A percentile compares a stretch with the other conserved stretches of the same genome.
These are phyloP conservation scores for Pezicula rhizophila DNA, from an alignment of 2,329 filamentous ascomycete species.

Conservation along the genomic window DNA sequence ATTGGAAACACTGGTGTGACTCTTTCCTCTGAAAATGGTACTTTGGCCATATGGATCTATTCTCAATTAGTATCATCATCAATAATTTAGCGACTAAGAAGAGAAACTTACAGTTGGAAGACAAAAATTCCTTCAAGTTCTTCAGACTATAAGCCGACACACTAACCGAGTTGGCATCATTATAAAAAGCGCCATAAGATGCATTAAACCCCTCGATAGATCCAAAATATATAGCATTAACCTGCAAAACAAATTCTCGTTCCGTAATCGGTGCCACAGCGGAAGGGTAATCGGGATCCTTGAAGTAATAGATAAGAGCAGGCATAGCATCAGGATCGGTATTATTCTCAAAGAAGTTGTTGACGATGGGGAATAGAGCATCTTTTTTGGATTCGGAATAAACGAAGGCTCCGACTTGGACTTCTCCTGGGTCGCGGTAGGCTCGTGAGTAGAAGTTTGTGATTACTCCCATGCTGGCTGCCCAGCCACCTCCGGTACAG, in stretches of 20 bases:
- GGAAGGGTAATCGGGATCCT: constrained; percentile 1
- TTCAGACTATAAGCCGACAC: neutral
- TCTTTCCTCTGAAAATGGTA: constrained; percentile 1
- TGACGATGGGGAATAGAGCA: neutral
- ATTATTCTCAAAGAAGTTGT: constrained; percentile 4
- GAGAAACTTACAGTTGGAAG: constrained; percentile 1
- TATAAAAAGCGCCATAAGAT: constrained; percentile 1
- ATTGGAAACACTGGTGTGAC: neutral
- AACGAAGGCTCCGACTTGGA: constrained; percentile 1
- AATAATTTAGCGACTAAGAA: neutral
- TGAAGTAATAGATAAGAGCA: neutral
- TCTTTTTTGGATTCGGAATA: constrained; percentile 1
- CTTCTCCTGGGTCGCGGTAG: constrained; percentile 1
- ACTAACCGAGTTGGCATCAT: constrained; percentile 1
- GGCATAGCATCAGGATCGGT: neutral
- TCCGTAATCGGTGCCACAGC: neutral
- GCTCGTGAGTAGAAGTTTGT: constrained; percentile 2
- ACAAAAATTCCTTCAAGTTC: neutral
- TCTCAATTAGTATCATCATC: neutral
- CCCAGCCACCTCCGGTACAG: constrained; percentile 2
- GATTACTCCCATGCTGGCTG: constrained; percentile 1
- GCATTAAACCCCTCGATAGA: constrained; percentile 1
- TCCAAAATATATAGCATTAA: constrained; percentile 3
- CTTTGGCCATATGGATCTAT: neutral
- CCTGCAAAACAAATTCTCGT: constrained; percentile 1